phyloP scores from a whole-genome alignment of 805 yeast genomes.

The Wickerhamiella sorbophila region DNA sequence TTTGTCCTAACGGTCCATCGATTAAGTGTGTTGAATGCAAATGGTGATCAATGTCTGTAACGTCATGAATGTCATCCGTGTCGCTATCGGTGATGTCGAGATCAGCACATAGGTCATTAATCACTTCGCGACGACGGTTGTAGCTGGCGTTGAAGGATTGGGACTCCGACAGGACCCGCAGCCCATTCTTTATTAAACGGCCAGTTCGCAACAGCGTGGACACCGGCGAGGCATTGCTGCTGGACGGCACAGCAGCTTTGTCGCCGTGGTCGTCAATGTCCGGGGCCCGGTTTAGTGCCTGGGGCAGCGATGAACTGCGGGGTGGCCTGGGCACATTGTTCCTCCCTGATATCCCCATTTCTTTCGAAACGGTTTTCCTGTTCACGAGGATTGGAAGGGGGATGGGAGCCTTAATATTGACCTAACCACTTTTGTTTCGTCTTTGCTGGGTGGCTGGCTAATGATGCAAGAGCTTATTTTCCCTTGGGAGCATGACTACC shows the following conservation, averaged over 20 bases:
- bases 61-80: background rate
- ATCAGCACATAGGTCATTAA: conserved; percentile 9
- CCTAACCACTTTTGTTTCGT: too few relatives aligned
- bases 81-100: conserved; percentile 4
- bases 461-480: background rate
- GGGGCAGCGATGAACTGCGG: background rate
- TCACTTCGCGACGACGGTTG: conserved; percentile 1
- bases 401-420: too few relatives aligned
- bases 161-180: conserved; percentile 2
- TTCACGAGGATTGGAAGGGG: background rate
- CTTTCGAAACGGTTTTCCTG: background rate
- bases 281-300: background rate
- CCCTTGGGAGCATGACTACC: background rate
- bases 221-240: background rate
- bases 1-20: background rate
- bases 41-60: background rate
- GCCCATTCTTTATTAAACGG: background rate
- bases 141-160: background rate
- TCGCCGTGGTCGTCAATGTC: background rate
- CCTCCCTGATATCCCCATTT: background rate
- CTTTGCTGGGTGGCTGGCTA: background rate
- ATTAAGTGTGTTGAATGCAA: background rate
- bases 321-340: background rate
- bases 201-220: background rate
- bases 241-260: background rate